Conservation (phyloP, 2,329 filamentous ascomycete genomes). For the Xylaria hypoxylon region DNA sequence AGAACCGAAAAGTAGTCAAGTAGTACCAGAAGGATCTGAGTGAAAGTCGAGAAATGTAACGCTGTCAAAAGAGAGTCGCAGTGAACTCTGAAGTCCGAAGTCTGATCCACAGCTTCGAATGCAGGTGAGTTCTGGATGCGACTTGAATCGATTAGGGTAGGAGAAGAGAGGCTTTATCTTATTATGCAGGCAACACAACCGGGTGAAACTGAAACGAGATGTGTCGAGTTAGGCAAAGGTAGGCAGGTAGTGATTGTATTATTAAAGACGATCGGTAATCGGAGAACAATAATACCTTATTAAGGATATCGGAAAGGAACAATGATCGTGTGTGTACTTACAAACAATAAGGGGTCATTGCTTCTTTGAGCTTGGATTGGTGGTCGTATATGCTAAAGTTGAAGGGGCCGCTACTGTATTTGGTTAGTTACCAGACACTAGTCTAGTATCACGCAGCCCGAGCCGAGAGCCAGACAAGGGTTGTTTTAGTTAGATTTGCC, state of each 20-base stretch:
- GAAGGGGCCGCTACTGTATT: constrained; percentile 12
- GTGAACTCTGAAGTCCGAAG: constrained; percentile 40
- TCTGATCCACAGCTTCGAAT: constrained; percentile 45
- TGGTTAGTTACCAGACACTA: constrained; percentile 8
- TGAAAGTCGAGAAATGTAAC: constrained; percentile 25
- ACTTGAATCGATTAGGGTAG: constrained; percentile 8
- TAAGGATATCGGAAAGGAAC: constrained; percentile 11
- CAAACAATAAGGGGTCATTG: constrained; percentile 37
- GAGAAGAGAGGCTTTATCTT: constrained; percentile 30
- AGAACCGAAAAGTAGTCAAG: constrained; percentile 18
- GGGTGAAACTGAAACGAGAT: constrained; percentile 24
- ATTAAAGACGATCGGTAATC: constrained; percentile 30
- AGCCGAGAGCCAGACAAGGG: constrained; percentile 18
- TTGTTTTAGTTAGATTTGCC: constrained; percentile 11
- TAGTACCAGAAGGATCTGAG: constrained; percentile 18
- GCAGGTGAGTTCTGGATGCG: constrained; percentile 29
- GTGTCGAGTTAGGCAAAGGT: constrained; percentile 27
- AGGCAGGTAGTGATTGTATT: constrained; percentile 20
- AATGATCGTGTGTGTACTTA: constrained; percentile 22
- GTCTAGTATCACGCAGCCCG: constrained; percentile 12
- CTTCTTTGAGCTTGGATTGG: constrained; percentile 33
- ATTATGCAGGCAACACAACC: constrained; percentile 35
- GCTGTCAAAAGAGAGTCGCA: constrained; percentile 32
- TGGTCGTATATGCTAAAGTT: neutral
- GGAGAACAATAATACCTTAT: constrained; percentile 25